Conservation (phyloP, 2,329 filamentous ascomycete species). For the Microascus cirrosus region DNA sequence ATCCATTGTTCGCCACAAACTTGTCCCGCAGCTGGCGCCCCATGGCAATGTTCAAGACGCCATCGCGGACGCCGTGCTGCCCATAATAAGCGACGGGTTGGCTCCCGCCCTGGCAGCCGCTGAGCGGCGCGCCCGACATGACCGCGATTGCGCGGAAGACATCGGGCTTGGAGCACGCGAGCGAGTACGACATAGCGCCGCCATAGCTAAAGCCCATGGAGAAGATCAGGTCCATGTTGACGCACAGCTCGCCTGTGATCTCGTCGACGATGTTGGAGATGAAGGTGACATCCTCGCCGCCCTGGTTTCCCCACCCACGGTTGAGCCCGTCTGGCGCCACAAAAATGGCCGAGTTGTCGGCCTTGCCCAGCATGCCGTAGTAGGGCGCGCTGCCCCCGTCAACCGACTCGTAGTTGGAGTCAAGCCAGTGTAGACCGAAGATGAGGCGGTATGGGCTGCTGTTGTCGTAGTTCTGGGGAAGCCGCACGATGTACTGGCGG, state of each 20-base stretch:
- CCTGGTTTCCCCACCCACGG: conserved; percentile 29
- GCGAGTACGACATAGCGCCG: conserved; percentile 16
- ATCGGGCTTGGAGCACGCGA: conserved; percentile 25
- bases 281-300: conserved; percentile 25
- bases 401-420: conserved; percentile 24
- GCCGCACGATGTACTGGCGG: conserved; percentile 24
- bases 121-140: conserved; percentile 20
- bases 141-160: conserved; percentile 25
- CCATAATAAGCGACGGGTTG: conserved; percentile 25
- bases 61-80: conserved; percentile 25
- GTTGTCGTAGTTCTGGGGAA: conserved; percentile 18
- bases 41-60: conserved; percentile 19
- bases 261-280: conserved; percentile 23
- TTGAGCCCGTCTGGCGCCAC: conserved; percentile 29
- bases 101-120: conserved; percentile 23
- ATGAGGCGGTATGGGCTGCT: conserved; percentile 17
- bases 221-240: conserved; percentile 32
- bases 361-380: conserved; percentile 25
- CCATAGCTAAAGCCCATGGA: conserved; percentile 30
- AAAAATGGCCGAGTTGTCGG: conserved; percentile 25
- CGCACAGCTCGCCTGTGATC: conserved; percentile 25
- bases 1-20: conserved; percentile 25
- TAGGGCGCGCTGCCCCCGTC: conserved; percentile 16
- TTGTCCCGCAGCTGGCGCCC: conserved; percentile 23
- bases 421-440: conserved; percentile 23